Evolutionary conservation across 495 filamentous ascomycete genomes (phyloP).

Genomic region (Aspergillus saccharolyticus): DNA sequence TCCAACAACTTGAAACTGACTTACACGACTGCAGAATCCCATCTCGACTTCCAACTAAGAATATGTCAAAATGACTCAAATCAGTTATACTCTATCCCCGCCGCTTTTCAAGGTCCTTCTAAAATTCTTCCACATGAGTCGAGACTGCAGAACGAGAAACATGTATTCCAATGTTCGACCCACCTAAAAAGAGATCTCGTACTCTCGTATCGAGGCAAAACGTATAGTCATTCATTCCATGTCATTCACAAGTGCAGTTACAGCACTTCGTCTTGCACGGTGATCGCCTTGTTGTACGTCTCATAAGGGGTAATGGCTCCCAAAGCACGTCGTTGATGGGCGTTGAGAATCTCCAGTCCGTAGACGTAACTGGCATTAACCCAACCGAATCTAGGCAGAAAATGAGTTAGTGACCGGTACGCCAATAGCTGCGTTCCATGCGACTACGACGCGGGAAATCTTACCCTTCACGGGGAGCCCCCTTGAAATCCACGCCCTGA

Average conservation of each 20-base stretch:
- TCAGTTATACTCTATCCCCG: not conserved
- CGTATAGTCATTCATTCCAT: not conserved
- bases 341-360: slow-evolving; percentile 76
- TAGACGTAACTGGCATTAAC: slow-evolving; percentile 96
- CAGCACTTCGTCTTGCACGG: slow-evolving; percentile 20
- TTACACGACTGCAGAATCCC: not conserved
- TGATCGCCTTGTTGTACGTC: slow-evolving; percentile 48
- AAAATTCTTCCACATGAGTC: not conserved
- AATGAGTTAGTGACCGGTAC: slow-evolving; percentile 23
- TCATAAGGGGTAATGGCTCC: slow-evolving; percentile 80
- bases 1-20: not conserved
- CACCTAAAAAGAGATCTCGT: not conserved
- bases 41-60: too few species aligned
- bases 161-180: not conserved
- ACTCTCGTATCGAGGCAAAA: not conserved
- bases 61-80: not conserved
- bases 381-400: slow-evolving; percentile 78
- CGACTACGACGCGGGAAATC: slow-evolving; percentile 26
- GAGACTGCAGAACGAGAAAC: not conserved
- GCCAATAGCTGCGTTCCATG: not conserved
- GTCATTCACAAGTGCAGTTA: not conserved
- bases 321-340: slow-evolving; percentile 78
- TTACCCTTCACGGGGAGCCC: slow-evolving; percentile 92
- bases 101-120: not conserved
- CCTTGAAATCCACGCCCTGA: slow-evolving; percentile 89